phyloP scores from a whole-genome alignment of 2,329 filamentous ascomycete species.

The Pseudopyricularia javanii region DNA sequence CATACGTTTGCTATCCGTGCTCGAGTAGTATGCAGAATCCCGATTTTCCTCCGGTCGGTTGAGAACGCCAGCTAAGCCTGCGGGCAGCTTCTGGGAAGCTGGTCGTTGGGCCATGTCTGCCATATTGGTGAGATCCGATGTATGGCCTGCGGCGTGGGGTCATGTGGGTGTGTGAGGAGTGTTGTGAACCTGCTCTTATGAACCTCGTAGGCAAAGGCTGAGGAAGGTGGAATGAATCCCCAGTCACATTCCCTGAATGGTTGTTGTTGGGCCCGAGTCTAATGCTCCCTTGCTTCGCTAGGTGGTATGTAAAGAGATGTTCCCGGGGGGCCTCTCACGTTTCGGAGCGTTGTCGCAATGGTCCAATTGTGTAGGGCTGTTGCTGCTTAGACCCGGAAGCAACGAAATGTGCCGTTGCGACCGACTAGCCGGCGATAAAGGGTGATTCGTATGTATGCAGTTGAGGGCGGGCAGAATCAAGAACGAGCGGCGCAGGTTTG shows the following conservation, averaged over 20 bases:
- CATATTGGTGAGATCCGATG: not conserved
- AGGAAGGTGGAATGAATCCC: not conserved
- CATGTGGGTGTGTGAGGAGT: not conserved
- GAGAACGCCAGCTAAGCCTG: slow-evolving; percentile 36
- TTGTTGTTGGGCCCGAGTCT: not conserved
- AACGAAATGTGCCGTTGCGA: not conserved
- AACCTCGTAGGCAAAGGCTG: not conserved
- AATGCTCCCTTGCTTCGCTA: not conserved
- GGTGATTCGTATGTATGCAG: slow-evolving; percentile 1
- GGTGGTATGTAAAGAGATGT: not conserved
- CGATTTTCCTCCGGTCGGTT: slow-evolving; percentile 37
- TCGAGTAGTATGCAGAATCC: slow-evolving; percentile 40
- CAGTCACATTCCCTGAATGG: not conserved
- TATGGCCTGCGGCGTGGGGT: not conserved
- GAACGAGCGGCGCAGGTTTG: not conserved
- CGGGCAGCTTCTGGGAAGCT: slow-evolving; percentile 30
- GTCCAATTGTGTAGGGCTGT: not conserved
- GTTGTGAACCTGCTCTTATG: not conserved
- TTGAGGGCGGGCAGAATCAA: not conserved
- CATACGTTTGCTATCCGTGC: slow-evolving; percentile 39
- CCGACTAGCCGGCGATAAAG: not conserved
- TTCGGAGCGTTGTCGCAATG: not conserved
- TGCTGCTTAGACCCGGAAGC: not conserved
- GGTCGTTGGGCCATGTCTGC: slow-evolving; percentile 24
- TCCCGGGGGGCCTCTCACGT: not conserved